phyloP scores from a whole-genome alignment of 2,329 filamentous ascomycete genomes.

The Diaporthe amygdali region DNA sequence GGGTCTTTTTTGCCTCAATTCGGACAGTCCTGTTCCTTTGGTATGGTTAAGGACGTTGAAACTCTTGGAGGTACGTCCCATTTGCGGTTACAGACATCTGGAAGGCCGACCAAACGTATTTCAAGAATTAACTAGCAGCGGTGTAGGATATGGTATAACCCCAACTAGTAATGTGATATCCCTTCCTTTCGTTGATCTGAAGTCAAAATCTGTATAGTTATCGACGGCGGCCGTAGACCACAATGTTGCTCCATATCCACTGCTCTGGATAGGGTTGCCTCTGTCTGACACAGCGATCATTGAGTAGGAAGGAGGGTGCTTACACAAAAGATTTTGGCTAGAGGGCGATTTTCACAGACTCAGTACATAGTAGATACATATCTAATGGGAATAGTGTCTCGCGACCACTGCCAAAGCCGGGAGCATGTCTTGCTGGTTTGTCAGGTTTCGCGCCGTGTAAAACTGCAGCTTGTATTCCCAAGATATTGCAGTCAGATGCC shows the following conservation, averaged over 20 bases:
- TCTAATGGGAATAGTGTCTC: background rate
- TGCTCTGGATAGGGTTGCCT: background rate
- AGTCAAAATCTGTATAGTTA: too few relatives aligned
- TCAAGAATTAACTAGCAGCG: background rate
- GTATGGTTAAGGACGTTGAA: background rate
- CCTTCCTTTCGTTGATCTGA: too few relatives aligned
- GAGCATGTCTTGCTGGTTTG: background rate
- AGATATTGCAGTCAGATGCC: background rate
- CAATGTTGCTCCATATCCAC: background rate
- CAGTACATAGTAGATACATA: background rate
- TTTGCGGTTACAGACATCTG: background rate
- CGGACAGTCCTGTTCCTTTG: accelerated
- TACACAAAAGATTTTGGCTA: background rate
- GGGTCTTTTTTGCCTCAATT: background rate
- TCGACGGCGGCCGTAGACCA: background rate
- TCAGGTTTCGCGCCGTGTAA: background rate
- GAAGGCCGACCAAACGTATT: background rate
- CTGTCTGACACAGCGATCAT: background rate
- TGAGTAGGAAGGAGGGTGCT: background rate
- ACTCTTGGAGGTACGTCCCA: background rate
- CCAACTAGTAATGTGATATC: background rate
- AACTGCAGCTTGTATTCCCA: background rate
- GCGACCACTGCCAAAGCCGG: background rate
- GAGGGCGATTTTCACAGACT: background rate
- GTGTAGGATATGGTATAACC: background rate